Conservation (phyloP, 192 early-diverging fungal genomes). For the Backusella liffmaniae region DNA sequence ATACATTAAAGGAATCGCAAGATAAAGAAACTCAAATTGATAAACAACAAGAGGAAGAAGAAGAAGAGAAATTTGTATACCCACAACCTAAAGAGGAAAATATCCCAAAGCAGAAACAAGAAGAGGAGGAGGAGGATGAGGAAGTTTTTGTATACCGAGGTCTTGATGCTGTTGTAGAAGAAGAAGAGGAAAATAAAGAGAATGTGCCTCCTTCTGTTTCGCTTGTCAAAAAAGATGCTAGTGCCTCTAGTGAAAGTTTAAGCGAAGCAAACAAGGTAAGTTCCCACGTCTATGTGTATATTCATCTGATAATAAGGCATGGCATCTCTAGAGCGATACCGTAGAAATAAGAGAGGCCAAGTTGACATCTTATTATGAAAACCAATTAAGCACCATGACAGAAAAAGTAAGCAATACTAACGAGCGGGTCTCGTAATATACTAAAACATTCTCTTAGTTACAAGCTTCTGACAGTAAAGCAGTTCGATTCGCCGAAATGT, state of each 20-base stretch:
- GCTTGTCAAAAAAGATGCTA: background rate
- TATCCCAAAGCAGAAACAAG: background rate
- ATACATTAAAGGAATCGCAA: background rate
- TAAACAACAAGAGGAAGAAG: conserved; percentile 20
- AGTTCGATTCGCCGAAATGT: conserved; percentile 33
- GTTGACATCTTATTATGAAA: conserved; percentile 18
- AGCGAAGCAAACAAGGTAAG: background rate
- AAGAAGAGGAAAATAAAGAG: background rate
- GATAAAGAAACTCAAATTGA: background rate
- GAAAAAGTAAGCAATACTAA: conserved; percentile 14
- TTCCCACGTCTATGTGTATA: background rate
- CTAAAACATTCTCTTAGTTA: background rate
- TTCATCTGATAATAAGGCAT: background rate
- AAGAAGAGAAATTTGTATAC: conserved; percentile 31
- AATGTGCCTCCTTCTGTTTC: background rate
- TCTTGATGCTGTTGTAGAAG: background rate
- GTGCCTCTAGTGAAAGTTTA: background rate
- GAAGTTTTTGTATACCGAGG: conserved; percentile 32
- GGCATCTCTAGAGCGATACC: background rate
- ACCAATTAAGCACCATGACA: conserved; percentile 11
- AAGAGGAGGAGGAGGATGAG: conserved; percentile 27
- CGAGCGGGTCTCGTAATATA: too few species aligned
- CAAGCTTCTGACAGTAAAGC: conserved; percentile 44
- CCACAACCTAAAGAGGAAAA: conserved; percentile 11
- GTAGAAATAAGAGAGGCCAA: background rate